Base-by-base conservation (phyloP, 257 asterid species). In the Avicennia marina region DNA sequence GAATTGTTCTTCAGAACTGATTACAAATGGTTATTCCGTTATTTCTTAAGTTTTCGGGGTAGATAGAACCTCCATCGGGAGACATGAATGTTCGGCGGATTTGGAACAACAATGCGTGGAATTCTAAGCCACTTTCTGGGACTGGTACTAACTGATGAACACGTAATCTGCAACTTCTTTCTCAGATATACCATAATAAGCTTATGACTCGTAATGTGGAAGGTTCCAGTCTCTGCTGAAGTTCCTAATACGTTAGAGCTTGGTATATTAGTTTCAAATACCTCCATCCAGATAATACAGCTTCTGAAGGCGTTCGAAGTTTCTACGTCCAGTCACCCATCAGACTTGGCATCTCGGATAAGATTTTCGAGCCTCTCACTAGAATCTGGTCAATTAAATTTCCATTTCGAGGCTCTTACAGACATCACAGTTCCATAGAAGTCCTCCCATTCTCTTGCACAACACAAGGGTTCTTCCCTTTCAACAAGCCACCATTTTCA, bases 391-490 rank as follows among this genome's bases (percentile, higher is more conserved):
- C 12, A 49, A 42, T 18, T 40, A 31, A 72, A 32, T 64, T 76
- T 26, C 71, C 77, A 46, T 77, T 42, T 39, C 76, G 20, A 71
- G 65, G 75, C 55, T 44, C 58, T 43, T 55, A 43, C 40, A 39
- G 13, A 42, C 41, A 36, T 26, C 72, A 44, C 68, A 62, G 41
- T 57, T 66, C 67, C 9, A 16, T 31, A 7, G 54, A 48, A 48
- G 55, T 73, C 53, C 43, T 72, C 53, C 74, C 69, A 18, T 52
- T 73, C 63, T 63, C 77, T 27, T 27, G 65, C 19, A 63, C 46
- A 16, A 17, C n/a, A 50, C 13, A 53, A 51, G 56, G 63, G 47
- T 57, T 63, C 15, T 52, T 62, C 41, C 63, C 62, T 53, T 56
- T 60, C 60, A 40, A 33, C 6, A 50, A 13, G 33, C 43, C 17